phyloP scores from a whole-genome alignment of 805 yeast genomes.

The Wickerhamiella slavikovae region DNA sequence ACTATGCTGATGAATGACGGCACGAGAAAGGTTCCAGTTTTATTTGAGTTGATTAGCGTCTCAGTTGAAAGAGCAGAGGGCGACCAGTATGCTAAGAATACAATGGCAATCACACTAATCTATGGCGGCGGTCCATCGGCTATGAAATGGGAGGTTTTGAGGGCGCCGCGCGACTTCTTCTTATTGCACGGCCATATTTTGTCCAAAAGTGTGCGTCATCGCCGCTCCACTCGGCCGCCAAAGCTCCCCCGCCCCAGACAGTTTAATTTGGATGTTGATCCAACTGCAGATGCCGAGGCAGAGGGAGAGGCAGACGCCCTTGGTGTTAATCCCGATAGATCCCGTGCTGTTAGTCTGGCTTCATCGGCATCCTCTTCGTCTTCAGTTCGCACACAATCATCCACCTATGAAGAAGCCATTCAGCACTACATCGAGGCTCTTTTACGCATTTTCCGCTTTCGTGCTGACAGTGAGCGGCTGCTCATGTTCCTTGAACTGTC shows the following conservation, averaged over 20 bases:
- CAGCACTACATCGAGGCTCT: conserved; percentile 50
- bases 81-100: conserved; percentile 21
- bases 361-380: background rate
- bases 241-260: conserved; percentile 22
- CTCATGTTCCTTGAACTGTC: conserved; percentile 82
- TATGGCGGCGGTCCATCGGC: conserved; percentile 74
- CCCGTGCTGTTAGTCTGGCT: background rate
- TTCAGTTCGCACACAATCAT: background rate
- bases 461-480: conserved; percentile 63
- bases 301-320: conserved; percentile 1
- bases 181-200: conserved; percentile 43
- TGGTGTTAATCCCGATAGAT: background rate
- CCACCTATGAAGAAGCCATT: conserved; percentile 18
- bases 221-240: conserved; percentile 18
- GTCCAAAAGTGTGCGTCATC: conserved; percentile 4
- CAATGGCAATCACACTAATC: conserved; percentile 52
- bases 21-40: conserved; percentile 55
- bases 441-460: conserved; percentile 35
- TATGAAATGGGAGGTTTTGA: conserved; percentile 60
- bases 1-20: conserved; percentile 43
- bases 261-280: background rate
- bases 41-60: conserved; percentile 53
- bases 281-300: conserved; percentile 1
- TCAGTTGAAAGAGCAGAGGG: conserved; percentile 23
- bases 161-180: conserved; percentile 51